phyloP scores from a whole-genome alignment of 805 yeast species.

The Ogataea pignaliae region DNA sequence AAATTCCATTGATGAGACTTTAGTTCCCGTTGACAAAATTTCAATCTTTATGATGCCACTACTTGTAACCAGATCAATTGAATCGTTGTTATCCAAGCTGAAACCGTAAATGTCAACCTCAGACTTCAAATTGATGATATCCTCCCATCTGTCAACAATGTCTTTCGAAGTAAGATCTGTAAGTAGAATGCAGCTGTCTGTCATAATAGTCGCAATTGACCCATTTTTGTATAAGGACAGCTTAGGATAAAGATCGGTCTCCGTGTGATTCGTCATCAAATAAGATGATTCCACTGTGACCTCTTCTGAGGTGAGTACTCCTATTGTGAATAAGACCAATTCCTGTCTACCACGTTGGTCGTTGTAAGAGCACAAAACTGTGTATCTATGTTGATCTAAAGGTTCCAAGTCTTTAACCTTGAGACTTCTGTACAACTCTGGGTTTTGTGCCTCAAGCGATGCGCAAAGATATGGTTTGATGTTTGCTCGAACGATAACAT shows the following conservation, averaged over 20 bases:
- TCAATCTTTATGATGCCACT: constrained; percentile 64
- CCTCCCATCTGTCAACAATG: constrained; percentile 70
- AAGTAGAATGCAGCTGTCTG: constrained; percentile 58
- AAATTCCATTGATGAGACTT: constrained; percentile 22
- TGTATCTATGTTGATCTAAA: constrained; percentile 35
- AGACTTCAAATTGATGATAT: constrained; percentile 54
- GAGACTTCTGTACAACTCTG: constrained; percentile 47
- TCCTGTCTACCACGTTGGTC: constrained; percentile 11
- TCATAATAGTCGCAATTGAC: constrained; percentile 47
- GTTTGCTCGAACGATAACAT: constrained; percentile 27
- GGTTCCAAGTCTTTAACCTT: constrained; percentile 61
- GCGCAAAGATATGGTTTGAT: constrained; percentile 13
- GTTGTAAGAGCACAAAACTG: constrained; percentile 47
- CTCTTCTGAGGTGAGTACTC: background rate
- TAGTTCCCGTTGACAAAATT: constrained; percentile 30
- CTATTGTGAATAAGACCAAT: constrained; percentile 2
- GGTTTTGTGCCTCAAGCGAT: constrained; percentile 36
- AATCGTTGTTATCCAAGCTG: constrained; percentile 32
- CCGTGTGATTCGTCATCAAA: background rate
- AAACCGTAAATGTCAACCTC: constrained; percentile 53
- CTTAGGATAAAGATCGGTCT: constrained; percentile 4
- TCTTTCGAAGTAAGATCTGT: constrained; percentile 42
- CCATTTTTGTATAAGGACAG: constrained; percentile 21
- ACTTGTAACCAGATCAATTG: constrained; percentile 38
- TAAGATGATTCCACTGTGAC: background rate